Conservation (phyloP, 1,284 basidiomycete species). For the Heterobasidion irregulare region DNA sequence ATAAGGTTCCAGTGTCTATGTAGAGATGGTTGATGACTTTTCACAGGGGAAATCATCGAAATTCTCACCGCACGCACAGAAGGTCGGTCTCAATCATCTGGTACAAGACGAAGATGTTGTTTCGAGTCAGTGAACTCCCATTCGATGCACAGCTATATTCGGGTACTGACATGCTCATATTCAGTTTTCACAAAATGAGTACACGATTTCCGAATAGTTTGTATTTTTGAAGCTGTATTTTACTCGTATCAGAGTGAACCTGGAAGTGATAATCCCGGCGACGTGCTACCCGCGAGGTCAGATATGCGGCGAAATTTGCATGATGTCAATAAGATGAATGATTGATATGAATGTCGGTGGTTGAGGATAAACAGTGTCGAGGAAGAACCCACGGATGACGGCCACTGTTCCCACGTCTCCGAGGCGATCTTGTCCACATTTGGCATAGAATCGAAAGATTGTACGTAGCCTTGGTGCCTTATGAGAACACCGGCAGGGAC, state of each 20-base stretch:
- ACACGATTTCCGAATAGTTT: neutral
- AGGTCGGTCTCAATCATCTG: conserved; percentile 82
- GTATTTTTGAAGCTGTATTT: neutral
- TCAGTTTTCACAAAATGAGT: conserved; percentile 31
- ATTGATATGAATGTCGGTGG: too few species aligned
- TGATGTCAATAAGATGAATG: too few species aligned
- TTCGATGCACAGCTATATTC: neutral
- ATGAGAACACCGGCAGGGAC: neutral
- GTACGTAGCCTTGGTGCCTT: too few species aligned
- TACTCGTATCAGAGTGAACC: neutral
- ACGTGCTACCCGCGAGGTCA: too few species aligned
- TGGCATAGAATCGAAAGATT: too few species aligned
- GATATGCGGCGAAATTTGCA: too few species aligned
- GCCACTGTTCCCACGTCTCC: too few species aligned
- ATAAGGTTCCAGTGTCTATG: neutral
- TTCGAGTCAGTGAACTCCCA: conserved; percentile 45
- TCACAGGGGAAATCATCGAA: conserved; percentile 81
- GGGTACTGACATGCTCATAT: too few species aligned
- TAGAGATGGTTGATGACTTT: conserved; percentile 15
- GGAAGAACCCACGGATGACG: too few species aligned
- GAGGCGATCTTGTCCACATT: too few species aligned
- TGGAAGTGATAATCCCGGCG: too few species aligned
- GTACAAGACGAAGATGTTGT: conserved; percentile 95
- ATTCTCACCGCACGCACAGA: conserved; percentile 89
- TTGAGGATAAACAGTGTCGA: too few species aligned